A percentile compares a stretch with the other conserved stretches of the same genome.
These are phyloP conservation scores for Papiliotrema nemorosa DNA, from an alignment of 1,284 basidiomycete species.

Conservation along the genomic window DNA sequence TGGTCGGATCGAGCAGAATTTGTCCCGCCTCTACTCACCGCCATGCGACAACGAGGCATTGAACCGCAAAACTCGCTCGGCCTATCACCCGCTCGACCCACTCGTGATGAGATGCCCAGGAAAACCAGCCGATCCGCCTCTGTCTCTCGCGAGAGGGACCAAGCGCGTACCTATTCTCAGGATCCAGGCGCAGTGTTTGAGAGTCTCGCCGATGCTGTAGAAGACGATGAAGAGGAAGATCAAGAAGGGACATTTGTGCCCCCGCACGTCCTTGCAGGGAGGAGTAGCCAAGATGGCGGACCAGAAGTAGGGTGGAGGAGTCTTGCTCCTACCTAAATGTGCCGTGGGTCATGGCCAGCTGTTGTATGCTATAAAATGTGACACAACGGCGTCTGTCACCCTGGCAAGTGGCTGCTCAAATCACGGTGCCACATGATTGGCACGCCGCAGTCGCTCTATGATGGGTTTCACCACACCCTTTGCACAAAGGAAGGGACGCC, in stretches of 20 bases:
- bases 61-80: slow-evolving; percentile 12
- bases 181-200: slow-evolving; percentile 44
- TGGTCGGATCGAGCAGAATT: slow-evolving; percentile 38
- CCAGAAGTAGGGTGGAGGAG: slow-evolving; percentile 38
- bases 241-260: slow-evolving; percentile 37
- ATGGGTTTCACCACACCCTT: no score
- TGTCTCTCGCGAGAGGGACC: slow-evolving; percentile 33
- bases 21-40: slow-evolving; percentile 40
- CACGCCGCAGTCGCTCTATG: no score
- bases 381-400: no score
- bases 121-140: slow-evolving; percentile 20
- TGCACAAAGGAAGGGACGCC: no score
- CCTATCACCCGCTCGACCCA: slow-evolving; percentile 3
- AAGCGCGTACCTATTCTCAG: slow-evolving; percentile 21
- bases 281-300: slow-evolving; percentile 11
- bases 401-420: no score
- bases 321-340: neutral
- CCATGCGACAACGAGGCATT: slow-evolving; percentile 35
- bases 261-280: slow-evolving; percentile 37
- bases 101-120: neutral
- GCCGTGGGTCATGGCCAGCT: no score
- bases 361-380: no score
- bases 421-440: no score
- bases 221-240: slow-evolving; percentile 24
- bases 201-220: slow-evolving; percentile 27